These are phyloP conservation scores for Tothia fuscella DNA, from an alignment of 2,329 filamentous ascomycete genomes.

Conservation along the genomic window DNA sequence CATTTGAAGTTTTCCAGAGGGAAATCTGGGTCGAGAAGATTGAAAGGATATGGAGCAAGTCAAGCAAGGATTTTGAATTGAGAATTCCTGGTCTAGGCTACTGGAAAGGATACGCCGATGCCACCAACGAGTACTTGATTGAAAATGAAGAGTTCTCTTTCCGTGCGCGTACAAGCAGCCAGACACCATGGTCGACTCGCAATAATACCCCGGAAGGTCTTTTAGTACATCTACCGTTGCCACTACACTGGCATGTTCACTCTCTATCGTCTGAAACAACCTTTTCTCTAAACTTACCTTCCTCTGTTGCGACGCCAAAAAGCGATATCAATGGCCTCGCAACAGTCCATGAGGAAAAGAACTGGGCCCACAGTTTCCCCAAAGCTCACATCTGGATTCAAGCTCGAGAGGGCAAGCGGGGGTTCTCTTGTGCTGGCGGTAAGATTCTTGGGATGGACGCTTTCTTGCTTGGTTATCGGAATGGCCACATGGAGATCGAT, in stretches of 20 bases:
- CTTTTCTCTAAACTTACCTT: conserved; percentile 28
- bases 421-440: conserved; percentile 27
- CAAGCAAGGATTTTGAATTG: conserved; percentile 27
- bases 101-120: conserved; percentile 25
- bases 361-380: conserved; percentile 37
- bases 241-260: conserved; percentile 41
- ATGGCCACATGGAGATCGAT: conserved; percentile 24
- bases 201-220: conserved; percentile 33
- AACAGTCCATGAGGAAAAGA: conserved; percentile 38
- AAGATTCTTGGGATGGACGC: conserved; percentile 31
- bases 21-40: conserved; percentile 33
- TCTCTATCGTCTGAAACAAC: conserved; percentile 30
- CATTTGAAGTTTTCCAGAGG: conserved; percentile 15
- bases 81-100: conserved; percentile 28
- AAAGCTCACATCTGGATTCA: conserved; percentile 32
- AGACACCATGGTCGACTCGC: conserved; percentile 27
- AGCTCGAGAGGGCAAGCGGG: conserved; percentile 19
- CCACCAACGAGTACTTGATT: conserved; percentile 15
- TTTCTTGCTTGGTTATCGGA: conserved; percentile 35
- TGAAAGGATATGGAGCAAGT: too few species aligned
- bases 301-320: conserved; percentile 14
- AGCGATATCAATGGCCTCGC: conserved; percentile 23
- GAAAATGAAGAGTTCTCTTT: conserved; percentile 25
- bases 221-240: conserved; percentile 34
- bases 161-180: conserved; percentile 25